Conservation (phyloP, 2,329 filamentous ascomycete species). For the Aspergillus pseudotamarii region DNA sequence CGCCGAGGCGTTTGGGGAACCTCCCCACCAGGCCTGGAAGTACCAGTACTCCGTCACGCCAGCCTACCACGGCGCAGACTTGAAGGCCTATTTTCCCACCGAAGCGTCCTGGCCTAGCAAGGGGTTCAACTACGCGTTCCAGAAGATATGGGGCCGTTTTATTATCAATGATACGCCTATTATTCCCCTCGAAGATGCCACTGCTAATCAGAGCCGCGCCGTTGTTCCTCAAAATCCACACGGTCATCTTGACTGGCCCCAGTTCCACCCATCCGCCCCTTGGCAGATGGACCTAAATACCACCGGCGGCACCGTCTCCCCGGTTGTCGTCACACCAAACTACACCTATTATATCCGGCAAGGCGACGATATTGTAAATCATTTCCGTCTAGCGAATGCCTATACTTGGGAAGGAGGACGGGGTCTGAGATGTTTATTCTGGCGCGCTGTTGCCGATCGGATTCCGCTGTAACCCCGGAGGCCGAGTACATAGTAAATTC, state of each 20-base stretch:
- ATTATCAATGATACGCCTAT: not conserved
- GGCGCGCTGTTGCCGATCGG: conserved; percentile 32
- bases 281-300: conserved; percentile 52
- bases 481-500: not conserved
- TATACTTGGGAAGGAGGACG: conserved; percentile 53
- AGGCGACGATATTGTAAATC: conserved; percentile 39
- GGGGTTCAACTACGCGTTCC: not conserved
- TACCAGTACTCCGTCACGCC: not conserved
- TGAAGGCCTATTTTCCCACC: not conserved
- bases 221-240: not conserved
- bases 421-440: conserved; percentile 43
- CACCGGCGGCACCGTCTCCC: conserved; percentile 42
- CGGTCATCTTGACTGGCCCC: conserved; percentile 23
- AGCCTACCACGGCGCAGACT: not conserved
- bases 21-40: conserved; percentile 28
- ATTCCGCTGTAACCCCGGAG: conserved; percentile 3
- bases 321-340: conserved; percentile 21
- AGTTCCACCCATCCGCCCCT: conserved; percentile 34
- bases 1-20: conserved; percentile 48
- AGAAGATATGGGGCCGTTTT: not conserved
- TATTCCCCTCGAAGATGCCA: not conserved
- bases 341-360: conserved; percentile 29
- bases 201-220: not conserved
- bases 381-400: conserved; percentile 47
- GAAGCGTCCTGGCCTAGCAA: not conserved